These are phyloP conservation scores for Suillus paluster DNA, from an alignment of 768 basidiomycete species.

Conservation along the genomic window DNA sequence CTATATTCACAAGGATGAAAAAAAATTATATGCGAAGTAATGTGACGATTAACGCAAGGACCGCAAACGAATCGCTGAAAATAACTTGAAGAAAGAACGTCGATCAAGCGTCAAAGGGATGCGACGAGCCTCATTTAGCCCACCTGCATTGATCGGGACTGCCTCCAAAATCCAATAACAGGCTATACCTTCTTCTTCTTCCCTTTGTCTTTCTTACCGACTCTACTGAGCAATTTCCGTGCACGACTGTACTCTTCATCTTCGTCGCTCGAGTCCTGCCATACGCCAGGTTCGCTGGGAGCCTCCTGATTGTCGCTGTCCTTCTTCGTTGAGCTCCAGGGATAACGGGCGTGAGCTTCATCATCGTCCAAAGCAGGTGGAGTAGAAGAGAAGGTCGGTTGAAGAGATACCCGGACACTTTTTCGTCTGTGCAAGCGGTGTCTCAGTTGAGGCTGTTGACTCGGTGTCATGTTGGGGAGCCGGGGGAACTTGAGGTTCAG, in stretches of 20 bases:
- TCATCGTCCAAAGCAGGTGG: conserved; percentile 63
- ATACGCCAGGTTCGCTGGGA: conserved; percentile 45
- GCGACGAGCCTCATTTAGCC: neutral
- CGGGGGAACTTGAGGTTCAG: conserved; percentile 23
- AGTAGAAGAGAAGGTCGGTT: conserved; percentile 75
- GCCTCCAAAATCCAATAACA: neutral
- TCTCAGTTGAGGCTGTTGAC: conserved; percentile 20
- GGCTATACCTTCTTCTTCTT: conserved; percentile 17
- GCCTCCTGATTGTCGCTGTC: conserved; percentile 5
- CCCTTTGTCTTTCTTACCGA: conserved; percentile 45
- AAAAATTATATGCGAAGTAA: neutral
- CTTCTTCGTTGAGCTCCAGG: conserved; percentile 13
- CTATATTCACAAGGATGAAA: neutral
- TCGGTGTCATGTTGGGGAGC: conserved; percentile 3
- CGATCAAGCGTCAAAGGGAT: neutral
- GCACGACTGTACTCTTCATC: conserved; percentile 70
- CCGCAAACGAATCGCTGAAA: neutral
- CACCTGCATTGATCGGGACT: no score
- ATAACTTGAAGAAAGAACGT: neutral
- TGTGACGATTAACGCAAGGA: conserved; percentile 1
- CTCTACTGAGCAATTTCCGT: conserved; percentile 52
- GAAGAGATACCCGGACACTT: conserved; percentile 78
- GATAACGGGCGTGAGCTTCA: conserved; percentile 13
- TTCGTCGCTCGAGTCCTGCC: conserved; percentile 80
- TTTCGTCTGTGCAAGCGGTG: conserved; percentile 48